phyloP scores from a whole-genome alignment of 1,284 basidiomycete genomes.

The Gymnopus androsaceus region DNA sequence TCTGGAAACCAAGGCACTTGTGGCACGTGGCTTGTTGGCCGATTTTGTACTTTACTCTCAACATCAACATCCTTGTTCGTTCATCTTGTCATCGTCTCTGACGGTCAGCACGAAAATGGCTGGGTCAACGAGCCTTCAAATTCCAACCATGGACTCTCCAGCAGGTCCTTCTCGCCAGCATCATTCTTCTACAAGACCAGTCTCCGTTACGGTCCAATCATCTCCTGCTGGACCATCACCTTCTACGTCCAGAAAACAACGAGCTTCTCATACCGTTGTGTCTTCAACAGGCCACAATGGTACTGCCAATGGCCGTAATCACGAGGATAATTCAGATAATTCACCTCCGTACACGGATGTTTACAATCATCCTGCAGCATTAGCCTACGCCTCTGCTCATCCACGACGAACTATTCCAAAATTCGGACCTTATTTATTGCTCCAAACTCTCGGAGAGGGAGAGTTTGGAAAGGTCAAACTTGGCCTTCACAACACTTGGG shows the following conservation, averaged over 20 bases:
- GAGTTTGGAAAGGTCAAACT: constrained; percentile 99
- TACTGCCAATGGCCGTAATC: constrained; percentile 8
- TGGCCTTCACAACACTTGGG: constrained; percentile 91
- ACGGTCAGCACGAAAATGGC: constrained; percentile 14
- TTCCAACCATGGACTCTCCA: constrained; percentile 41
- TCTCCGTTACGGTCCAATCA: constrained; percentile 49
- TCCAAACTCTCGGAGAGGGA: constrained; percentile 96
- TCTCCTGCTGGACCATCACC: constrained; percentile 36
- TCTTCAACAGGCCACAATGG: constrained; percentile 30
- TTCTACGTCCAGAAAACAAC: constrained; percentile 45
- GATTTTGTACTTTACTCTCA: background rate
- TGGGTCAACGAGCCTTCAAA: constrained; percentile 37
- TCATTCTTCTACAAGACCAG: constrained; percentile 25
- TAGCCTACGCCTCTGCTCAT: constrained; percentile 83
- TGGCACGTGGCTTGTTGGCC: constrained; percentile 10
- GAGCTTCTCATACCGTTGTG: constrained; percentile 55
- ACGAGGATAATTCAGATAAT: constrained; percentile 12
- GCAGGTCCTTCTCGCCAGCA: constrained; percentile 48
- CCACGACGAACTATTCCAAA: constrained; percentile 86
- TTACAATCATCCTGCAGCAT: constrained; percentile 83
- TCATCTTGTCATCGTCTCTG: constrained; percentile 12
- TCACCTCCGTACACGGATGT: constrained; percentile 63
- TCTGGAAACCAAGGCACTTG: background rate
- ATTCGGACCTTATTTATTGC: constrained; percentile 92
- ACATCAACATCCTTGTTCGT: constrained; percentile 8